phyloP scores from a whole-genome alignment of 345 rosid species.

The Jatropha curcas region DNA sequence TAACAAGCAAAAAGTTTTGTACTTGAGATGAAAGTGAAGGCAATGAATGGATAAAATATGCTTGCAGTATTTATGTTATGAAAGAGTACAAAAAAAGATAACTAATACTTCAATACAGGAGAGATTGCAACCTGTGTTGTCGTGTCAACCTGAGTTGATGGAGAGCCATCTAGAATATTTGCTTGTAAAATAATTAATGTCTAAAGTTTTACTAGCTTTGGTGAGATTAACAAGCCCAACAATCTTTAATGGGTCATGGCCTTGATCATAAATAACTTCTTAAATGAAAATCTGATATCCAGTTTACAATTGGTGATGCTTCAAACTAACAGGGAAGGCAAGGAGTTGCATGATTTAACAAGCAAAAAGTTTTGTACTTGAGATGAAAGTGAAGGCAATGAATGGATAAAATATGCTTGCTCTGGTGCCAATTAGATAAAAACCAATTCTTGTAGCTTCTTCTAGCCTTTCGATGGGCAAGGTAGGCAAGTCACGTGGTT shows the following conservation, averaged over 20 bases:
- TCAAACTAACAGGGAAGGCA: not conserved
- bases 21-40: not conserved
- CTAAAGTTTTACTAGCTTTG: not conserved
- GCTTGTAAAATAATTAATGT: slow-evolving; percentile 2
- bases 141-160: not conserved
- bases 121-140: not conserved
- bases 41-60: not conserved
- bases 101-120: not conserved
- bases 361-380: not conserved
- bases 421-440: not conserved
- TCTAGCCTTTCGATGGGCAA: not conserved
- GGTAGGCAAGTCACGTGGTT: not conserved
- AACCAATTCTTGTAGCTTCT: not conserved
- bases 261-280: not conserved
- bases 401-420: not conserved
- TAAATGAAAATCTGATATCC: not conserved
- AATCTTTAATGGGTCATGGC: not conserved
- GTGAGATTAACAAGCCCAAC: not conserved
- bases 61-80: no score
- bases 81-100: no score
- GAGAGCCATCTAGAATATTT: not conserved
- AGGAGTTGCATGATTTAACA: not conserved
- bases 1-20: not conserved
- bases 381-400: not conserved
- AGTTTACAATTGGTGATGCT: not conserved